Conservation (phyloP, 2,329 filamentous ascomycete species). For the Beauveria pseudobassiana region DNA sequence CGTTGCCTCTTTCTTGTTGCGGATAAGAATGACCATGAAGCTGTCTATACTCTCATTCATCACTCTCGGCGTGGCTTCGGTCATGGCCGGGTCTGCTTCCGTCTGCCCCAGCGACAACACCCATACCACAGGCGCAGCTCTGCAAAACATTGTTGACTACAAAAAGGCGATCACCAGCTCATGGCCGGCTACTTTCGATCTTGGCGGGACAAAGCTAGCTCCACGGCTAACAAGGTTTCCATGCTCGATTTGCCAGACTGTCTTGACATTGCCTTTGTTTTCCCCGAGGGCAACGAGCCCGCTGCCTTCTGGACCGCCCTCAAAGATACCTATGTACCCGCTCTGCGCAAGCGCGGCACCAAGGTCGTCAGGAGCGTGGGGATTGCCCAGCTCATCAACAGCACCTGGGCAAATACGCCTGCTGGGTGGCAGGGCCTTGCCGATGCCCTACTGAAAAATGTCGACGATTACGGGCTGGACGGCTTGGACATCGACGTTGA, state of each 20-base stretch:
- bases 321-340: slow-evolving; percentile 1
- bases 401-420: background rate
- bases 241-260: slow-evolving; percentile 11
- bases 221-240: background rate
- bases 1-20: background rate
- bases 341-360: background rate
- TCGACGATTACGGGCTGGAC: slow-evolving; percentile 2
- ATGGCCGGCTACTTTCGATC: slow-evolving; percentile 10
- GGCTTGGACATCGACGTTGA: slow-evolving; percentile 11
- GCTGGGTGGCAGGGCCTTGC: slow-evolving; percentile 1
- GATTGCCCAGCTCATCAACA: background rate
- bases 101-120: slow-evolving; percentile 9
- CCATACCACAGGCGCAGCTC: background rate
- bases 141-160: slow-evolving; percentile 8
- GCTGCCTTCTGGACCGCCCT: background rate
- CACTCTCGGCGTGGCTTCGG: background rate
- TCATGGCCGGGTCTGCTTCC: slow-evolving; percentile 1
- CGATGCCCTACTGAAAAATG: background rate
- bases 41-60: background rate
- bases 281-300: slow-evolving; percentile 1
- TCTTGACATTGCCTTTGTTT: slow-evolving; percentile 11
- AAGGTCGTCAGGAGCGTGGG: slow-evolving; percentile 6
- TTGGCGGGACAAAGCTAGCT: background rate
- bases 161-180: slow-evolving; percentile 6
- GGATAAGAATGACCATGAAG: background rate